Base-by-base conservation (phyloP, 116 monocot species). In the Papilionanthe hybrid region DNA sequence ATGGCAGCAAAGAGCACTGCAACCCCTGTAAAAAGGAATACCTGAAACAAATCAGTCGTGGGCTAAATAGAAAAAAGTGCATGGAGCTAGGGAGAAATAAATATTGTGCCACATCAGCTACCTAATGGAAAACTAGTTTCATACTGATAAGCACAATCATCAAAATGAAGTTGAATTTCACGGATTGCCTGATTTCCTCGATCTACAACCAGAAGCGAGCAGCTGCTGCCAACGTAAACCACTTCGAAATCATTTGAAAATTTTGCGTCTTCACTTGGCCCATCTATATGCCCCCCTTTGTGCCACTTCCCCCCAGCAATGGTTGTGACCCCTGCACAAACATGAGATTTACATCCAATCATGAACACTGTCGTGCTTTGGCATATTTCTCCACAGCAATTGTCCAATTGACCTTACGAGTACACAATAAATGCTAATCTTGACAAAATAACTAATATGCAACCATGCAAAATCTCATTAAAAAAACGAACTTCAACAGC, bases 191-290 rank as follows among this genome's bases (percentile, higher is more conserved):
- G 94, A 77, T 97, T 92, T 60, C 97, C 92, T 74, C 94, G 81
- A 55, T 97, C 97, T 19, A 97, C 82, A 43, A 97, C 88, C 23
- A 97, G 78, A 83, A 97, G 92, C 28, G 97, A 97, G 77, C 94
- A 97, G 84, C 97, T 97, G 78, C 94, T 92, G 58, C 86, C 90
- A 82, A 97, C 55, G n/a, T 97, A 97, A 73, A 92, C 88, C 19
- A 97, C 88, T 66, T 97, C 97, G 79, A 97, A 92, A 84, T 97
- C 94, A 77, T 87, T 87, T 41, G 97, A 97, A 84, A 97, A 90
- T 55, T 94, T 97, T 55, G 91, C 94, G 73, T 97, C 92, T 82
- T 94, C 94, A 78, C 94, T 94, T 57, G 91, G 88, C 20, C 94
- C 94, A 55, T 97, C 91, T 22, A 86, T 79, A 72, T 97, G 92